Percentiles rank a stretch among this genome's conserved stretches.
Conservation (phyloP, 1,284 basidiomycete species). For the Spongiforma sp. region DNA sequence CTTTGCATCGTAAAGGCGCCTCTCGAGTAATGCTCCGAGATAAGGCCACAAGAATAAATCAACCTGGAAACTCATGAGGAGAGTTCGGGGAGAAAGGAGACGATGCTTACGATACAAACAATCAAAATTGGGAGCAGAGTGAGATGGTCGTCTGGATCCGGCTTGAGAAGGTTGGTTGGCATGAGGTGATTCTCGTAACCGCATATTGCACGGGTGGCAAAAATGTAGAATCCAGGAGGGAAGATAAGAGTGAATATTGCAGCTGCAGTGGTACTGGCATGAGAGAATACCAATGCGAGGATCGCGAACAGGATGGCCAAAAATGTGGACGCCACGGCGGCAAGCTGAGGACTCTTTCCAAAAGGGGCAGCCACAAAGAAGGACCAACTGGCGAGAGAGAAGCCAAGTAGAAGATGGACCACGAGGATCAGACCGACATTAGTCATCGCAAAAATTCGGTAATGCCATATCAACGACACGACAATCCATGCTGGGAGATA, state of each 20-base stretch:
- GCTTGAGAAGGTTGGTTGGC: constrained; percentile 54
- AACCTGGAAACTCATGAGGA: constrained; percentile 46
- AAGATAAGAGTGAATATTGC: constrained; percentile 74
- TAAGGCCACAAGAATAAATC: constrained; percentile 75
- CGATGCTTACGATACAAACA: constrained; percentile 59
- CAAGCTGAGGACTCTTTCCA: constrained; percentile 74
- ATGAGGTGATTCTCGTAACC: constrained; percentile 67
- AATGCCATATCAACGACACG: constrained; percentile 66
- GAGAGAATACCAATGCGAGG: constrained; percentile 62
- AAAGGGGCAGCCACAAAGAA: constrained; percentile 74
- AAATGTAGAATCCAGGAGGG: constrained; percentile 77
- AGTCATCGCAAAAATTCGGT: constrained; percentile 66
- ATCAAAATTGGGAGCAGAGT: constrained; percentile 65
- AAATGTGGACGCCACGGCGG: constrained; percentile 71
- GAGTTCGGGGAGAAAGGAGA: neutral
- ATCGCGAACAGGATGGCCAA: constrained; percentile 70
- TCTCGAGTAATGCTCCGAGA: constrained; percentile 64
- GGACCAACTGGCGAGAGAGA: constrained; percentile 72
- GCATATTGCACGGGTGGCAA: constrained; percentile 68
- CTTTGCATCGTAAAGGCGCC: constrained; percentile 63
- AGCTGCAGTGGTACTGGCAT: constrained; percentile 51
- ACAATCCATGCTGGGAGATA: constrained; percentile 73
- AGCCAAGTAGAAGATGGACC: constrained; percentile 70
- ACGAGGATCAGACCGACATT: constrained; percentile 65
- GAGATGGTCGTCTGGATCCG: constrained; percentile 64